Percentiles rank a stretch among this genome's conserved stretches.
Conservation (phyloP, 148 eudicot species). For the Fagopyrum homotropicum region DNA sequence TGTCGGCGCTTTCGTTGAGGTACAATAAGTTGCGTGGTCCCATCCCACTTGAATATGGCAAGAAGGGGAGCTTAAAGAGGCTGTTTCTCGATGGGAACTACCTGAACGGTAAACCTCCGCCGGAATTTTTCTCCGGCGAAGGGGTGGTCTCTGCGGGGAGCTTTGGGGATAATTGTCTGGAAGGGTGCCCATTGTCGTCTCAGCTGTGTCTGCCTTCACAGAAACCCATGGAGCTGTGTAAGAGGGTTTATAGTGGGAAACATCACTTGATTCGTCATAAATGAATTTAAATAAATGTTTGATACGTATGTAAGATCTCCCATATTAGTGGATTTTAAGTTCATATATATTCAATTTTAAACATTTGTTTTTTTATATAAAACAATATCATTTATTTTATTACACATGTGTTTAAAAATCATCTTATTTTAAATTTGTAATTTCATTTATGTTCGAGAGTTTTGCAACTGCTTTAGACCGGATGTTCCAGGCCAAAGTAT, state of each 20-base stretch:
- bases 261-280: background rate
- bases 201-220: constrained; percentile 58
- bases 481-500: too few species aligned
- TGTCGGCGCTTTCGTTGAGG: constrained; percentile 57
- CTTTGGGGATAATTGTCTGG: constrained; percentile 71
- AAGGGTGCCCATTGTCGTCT: constrained; percentile 49
- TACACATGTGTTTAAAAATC: too few species aligned
- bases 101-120: constrained; percentile 58
- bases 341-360: too few species aligned
- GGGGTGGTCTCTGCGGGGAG: constrained; percentile 41
- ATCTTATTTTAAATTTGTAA: too few species aligned
- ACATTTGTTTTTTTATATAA: too few species aligned
- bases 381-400: too few species aligned
- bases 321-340: too few species aligned
- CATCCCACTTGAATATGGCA: constrained; percentile 45
- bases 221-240: constrained; percentile 59
- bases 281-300: too few species aligned
- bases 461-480: too few species aligned
- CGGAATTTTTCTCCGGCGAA: constrained; percentile 38
- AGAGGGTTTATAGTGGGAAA: constrained; percentile 47
- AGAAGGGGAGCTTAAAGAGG: constrained; percentile 34
- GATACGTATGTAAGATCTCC: too few species aligned
- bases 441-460: too few species aligned
- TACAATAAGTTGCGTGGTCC: constrained; percentile 60
- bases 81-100: constrained; percentile 68